Evolutionary conservation across 2,329 filamentous ascomycete species (phyloP).

Genomic region (Leptographium flavum): DNA sequence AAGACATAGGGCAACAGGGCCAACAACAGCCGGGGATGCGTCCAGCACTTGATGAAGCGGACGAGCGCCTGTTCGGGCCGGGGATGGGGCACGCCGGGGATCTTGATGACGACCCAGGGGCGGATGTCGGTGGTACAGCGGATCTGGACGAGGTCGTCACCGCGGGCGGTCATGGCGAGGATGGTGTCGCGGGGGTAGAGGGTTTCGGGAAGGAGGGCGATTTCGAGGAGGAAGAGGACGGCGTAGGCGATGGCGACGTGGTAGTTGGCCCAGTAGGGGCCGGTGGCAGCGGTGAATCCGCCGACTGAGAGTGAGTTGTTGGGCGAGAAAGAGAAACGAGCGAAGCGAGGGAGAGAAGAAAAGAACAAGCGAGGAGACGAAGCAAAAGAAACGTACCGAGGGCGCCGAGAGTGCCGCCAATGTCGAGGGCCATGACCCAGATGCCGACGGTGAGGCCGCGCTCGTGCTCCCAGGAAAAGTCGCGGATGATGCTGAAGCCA

Average conservation of each 20-base stretch:
- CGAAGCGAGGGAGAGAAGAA: too few species aligned
- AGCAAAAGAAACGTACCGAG: too few species aligned
- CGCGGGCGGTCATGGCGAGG: background rate
- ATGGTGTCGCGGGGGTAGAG: background rate
- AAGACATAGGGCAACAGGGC: constrained; percentile 38
- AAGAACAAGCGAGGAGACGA: too few species aligned
- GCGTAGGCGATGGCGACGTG: constrained; percentile 2
- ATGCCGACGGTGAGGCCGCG: constrained; percentile 1
- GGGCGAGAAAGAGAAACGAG: too few species aligned
- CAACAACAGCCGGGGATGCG: constrained; percentile 34
- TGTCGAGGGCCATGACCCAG: constrained; percentile 1
- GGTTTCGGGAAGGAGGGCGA: constrained; percentile 1
- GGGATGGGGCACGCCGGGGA: background rate
- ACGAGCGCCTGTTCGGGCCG: background rate
- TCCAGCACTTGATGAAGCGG: constrained; percentile 9
- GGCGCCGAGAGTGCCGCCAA: background rate
- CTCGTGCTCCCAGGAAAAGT: constrained; percentile 3
- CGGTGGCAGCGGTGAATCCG: background rate
- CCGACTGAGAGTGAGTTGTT: background rate
- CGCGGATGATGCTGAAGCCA: constrained; percentile 1
- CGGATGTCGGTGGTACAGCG: background rate
- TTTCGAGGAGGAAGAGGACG: background rate
- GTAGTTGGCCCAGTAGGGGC: constrained; percentile 1
- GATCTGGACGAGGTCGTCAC: background rate
- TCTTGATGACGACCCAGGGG: constrained; percentile 21